Evolutionary conservation across 106 monocot genomes (phyloP), one percentile per base, ranked within the genome.

Genomic region (Allium cepa): DNA sequence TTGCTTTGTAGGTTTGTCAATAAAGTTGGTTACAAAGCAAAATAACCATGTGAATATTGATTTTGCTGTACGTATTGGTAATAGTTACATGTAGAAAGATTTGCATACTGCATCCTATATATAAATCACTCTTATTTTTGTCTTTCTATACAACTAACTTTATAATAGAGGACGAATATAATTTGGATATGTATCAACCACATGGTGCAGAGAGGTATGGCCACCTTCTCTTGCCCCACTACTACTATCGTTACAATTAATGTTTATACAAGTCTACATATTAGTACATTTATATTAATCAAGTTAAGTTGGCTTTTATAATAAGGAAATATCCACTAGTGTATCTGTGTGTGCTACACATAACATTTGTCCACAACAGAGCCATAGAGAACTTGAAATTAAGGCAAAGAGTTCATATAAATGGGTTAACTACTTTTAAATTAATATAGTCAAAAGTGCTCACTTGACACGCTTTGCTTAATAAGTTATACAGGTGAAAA

Each of bases 301-400:
- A 65, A 10, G 2, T 10, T 50, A 65, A 10, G 2, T 10, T 50
- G 3, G 10, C 17, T 49, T 49, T 50, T 36, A 36, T 17, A 18
- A 17, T 49, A 49, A 11, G 10, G 47, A 49, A 65, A 28, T 65
- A 49, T 50, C 65, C 65, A 49, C 65, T 65, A 49, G 22, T 50
- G 46, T 65, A 65, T 65, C 65, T 65, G 65, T 50, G 49, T 49
- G 17, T 49, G 50, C 65, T 50, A 9, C 65, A 47, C 63, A 4
- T 48, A 47, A 46, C 47, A 64, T 36, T 65, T 65, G 65, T 50
- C 65, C 50, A 50, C 65, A 65, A 65, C 36, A 65, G 26, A 65
- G 10, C 6, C 22, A 22, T 22, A 22, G 1, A 50, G 17, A 65
- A 36, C 36, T 36, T 36, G 36, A 36, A 36, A 36, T 36, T 36